phyloP scores from a whole-genome alignment of 1,284 basidiomycete genomes.

The Sanghuangporus sanghuang region DNA sequence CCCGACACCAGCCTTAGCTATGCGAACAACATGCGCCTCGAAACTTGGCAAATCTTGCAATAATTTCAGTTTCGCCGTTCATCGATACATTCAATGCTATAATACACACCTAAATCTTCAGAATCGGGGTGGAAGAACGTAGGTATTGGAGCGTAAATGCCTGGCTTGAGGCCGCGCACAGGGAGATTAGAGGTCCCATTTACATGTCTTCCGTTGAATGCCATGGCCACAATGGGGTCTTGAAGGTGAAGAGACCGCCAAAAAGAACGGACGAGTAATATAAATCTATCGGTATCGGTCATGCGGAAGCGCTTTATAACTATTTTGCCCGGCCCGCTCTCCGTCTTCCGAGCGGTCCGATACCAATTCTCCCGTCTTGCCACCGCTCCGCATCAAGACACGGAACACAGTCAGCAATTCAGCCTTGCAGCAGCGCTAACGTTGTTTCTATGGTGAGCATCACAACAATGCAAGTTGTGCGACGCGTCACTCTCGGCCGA shows the following conservation, averaged over 20 bases:
- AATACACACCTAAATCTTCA: constrained; percentile 74
- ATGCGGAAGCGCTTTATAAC: not conserved
- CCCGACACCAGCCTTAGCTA: constrained; percentile 68
- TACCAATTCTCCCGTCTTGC: not conserved
- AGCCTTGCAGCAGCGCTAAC: not conserved
- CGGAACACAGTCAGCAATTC: not conserved
- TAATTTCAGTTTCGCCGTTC: not conserved
- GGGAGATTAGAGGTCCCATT: constrained; percentile 6
- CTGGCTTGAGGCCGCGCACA: constrained; percentile 59
- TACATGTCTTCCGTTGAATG: constrained; percentile 5
- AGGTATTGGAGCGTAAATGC: constrained; percentile 82
- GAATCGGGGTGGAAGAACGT: constrained; percentile 74
- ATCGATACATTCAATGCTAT: not conserved
- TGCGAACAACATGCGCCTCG: constrained; percentile 64
- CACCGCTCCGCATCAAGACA: not conserved
- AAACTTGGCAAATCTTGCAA: constrained; percentile 62
- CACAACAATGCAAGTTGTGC: not conserved
- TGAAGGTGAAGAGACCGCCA: not conserved
- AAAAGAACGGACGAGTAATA: not conserved
- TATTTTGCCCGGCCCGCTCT: not conserved
- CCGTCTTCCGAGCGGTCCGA: constrained; percentile 1
- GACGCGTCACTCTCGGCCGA: no score
- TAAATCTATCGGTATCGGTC: not conserved
- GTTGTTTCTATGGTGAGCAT: not conserved
- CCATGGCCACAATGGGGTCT: not conserved